Conservation (phyloP, 148 eudicot genomes). For the Vaccinium myrtillus region DNA sequence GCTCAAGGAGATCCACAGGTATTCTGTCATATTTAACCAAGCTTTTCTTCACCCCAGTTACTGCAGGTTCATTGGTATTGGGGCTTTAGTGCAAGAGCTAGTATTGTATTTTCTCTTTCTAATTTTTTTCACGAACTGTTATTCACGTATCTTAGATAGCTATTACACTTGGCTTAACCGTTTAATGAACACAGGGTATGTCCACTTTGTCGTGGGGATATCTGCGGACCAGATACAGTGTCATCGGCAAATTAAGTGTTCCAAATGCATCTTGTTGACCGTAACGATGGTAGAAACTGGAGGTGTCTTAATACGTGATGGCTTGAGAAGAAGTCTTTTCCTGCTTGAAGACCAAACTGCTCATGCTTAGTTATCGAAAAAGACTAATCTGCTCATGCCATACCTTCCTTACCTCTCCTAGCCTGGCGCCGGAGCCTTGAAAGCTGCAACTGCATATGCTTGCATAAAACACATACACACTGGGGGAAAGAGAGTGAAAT, state of each 20-base stretch:
- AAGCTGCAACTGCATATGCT: constrained; percentile 7
- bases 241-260: constrained; percentile 30
- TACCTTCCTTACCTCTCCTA: background rate
- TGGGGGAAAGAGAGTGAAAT: background rate
- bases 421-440: constrained; percentile 1
- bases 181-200: constrained; percentile 53
- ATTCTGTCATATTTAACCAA: background rate
- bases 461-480: background rate
- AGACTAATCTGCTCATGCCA: background rate
- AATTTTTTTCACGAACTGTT: background rate
- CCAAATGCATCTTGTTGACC: background rate
- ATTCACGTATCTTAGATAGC: background rate
- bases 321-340: constrained; percentile 12
- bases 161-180: background rate
- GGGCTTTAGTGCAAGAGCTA: background rate
- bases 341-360: constrained; percentile 16
- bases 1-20: constrained; percentile 99
- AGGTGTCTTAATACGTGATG: background rate
- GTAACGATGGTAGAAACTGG: background rate
- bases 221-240: constrained; percentile 48
- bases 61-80: background rate
- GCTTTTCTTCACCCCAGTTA: background rate
- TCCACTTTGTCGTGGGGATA: constrained; percentile 82
- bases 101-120: background rate
- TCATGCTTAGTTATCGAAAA: background rate